Conservation (phyloP, 2,329 filamentous ascomycete species). For the Alternaria tenuissima region DNA sequence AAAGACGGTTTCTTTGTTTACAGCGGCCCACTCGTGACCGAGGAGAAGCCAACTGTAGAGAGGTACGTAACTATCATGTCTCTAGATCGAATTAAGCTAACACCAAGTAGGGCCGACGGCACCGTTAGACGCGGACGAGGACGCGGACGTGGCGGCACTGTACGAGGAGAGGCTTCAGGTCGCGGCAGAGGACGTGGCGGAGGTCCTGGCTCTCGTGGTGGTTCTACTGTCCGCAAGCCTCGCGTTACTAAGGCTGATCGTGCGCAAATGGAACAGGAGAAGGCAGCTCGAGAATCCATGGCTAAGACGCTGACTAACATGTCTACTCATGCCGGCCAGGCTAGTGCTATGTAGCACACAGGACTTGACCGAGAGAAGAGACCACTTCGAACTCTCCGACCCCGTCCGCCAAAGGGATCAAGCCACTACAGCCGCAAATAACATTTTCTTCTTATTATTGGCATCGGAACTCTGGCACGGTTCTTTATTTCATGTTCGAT, state of each 20-base stretch:
- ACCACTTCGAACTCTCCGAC: neutral
- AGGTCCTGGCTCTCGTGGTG: slow-evolving; percentile 77
- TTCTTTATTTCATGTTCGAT: neutral
- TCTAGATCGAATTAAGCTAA: slow-evolving; percentile 34
- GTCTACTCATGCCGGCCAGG: slow-evolving; percentile 21
- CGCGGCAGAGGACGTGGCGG: slow-evolving; percentile 58
- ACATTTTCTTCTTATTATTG: neutral
- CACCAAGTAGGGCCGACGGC: slow-evolving; percentile 69
- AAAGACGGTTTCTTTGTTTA: slow-evolving; percentile 99
- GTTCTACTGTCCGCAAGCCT: slow-evolving; percentile 78
- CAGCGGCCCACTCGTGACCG: slow-evolving; percentile 86
- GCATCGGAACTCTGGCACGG: neutral
- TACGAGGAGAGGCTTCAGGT: slow-evolving; percentile 51
- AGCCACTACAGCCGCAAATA: neutral
- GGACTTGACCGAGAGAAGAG: neutral
- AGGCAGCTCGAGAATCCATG: slow-evolving; percentile 73
- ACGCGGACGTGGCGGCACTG: slow-evolving; percentile 61
- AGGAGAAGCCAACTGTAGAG: slow-evolving; percentile 77
- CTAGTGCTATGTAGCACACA: slow-evolving; percentile 19
- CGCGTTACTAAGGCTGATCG: slow-evolving; percentile 87
- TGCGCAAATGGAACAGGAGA: slow-evolving; percentile 81
- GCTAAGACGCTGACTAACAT: slow-evolving; percentile 45
- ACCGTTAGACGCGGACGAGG: slow-evolving; percentile 73
- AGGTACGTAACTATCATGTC: slow-evolving; percentile 55
- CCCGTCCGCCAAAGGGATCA: neutral